Percentiles rank a stretch among this genome's conserved stretches.
Conservation (phyloP, 2,329 filamentous ascomycete genomes). For the Alternaria consortialis region DNA sequence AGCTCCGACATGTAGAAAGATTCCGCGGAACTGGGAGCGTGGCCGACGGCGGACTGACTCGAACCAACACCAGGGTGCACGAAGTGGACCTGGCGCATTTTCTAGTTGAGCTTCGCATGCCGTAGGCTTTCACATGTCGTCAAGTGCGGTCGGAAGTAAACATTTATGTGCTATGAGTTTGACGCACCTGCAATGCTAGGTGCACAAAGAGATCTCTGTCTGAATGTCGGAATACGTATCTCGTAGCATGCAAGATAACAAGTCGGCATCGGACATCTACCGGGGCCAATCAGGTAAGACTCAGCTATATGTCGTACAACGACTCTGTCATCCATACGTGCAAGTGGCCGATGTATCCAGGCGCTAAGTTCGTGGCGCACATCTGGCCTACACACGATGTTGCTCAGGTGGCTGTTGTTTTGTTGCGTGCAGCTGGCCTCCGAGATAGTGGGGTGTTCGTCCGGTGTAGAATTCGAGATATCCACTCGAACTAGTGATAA, state of each 20-base stretch:
- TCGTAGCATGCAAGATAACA: constrained; percentile 2
- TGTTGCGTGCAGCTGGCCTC: neutral
- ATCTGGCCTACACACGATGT: constrained; percentile 7
- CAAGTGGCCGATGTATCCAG: constrained; percentile 22
- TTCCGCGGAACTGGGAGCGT: constrained; percentile 15
- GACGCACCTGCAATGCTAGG: neutral
- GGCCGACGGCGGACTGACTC: constrained; percentile 18
- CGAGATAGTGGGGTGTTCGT: neutral
- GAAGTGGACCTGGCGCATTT: constrained; percentile 16
- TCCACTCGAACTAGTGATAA: neutral
- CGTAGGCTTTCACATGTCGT: neutral
- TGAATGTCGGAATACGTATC: constrained; percentile 23
- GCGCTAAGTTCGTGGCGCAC: constrained; percentile 7
- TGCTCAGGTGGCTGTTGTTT: neutral
- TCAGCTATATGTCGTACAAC: constrained; percentile 17
- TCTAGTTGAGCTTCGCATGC: constrained; percentile 2
- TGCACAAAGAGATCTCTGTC: constrained; percentile 12
- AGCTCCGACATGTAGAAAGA: constrained; percentile 6
- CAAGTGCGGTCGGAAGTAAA: neutral
- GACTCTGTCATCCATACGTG: constrained; percentile 25
- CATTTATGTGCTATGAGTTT: neutral
- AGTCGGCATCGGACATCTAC: constrained; percentile 15
- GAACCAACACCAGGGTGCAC: constrained; percentile 16
- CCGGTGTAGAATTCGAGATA: neutral
- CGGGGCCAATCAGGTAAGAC: constrained; percentile 22